These are phyloP conservation scores for Rhodotorula glutinis DNA, from an alignment of 1,284 basidiomycete genomes.

Conservation along the genomic window DNA sequence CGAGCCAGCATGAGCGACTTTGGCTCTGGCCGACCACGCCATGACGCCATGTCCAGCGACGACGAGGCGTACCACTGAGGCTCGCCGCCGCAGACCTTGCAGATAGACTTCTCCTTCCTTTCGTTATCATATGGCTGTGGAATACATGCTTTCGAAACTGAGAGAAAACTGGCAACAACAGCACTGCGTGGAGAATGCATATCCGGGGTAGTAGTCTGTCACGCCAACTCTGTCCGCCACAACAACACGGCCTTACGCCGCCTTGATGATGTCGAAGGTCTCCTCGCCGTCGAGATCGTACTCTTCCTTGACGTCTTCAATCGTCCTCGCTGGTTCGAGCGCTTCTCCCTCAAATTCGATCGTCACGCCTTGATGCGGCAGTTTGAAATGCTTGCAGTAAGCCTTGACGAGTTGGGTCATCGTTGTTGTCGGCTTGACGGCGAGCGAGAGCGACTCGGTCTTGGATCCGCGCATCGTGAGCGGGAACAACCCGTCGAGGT, in stretches of 20 bases:
- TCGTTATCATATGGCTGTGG: background rate
- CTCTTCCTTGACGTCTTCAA: slow-evolving; percentile 26
- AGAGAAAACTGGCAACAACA: background rate
- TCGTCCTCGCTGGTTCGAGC: slow-evolving; percentile 13
- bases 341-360: slow-evolving; percentile 33
- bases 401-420: slow-evolving; percentile 18
- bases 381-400: slow-evolving; percentile 14
- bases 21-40: background rate
- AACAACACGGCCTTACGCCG: background rate
- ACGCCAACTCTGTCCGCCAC: background rate
- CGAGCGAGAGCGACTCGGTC: slow-evolving; percentile 20
- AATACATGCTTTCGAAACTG: background rate
- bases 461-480: slow-evolving; percentile 27
- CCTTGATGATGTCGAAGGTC: slow-evolving; percentile 25
- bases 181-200: background rate
- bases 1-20: slow-evolving; percentile 9
- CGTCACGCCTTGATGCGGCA: slow-evolving; percentile 2
- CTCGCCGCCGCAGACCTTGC: background rate
- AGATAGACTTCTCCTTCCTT: background rate
- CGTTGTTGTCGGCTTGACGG: slow-evolving; percentile 20
- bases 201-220: background rate
- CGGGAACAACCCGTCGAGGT: slow-evolving; percentile 12
- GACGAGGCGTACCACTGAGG: background rate
- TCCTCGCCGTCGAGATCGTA: slow-evolving; percentile 34
- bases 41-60: background rate